Evolutionary conservation across 345 rosid genomes (phyloP), one percentile per base, ranked within the genome.

Genomic region (Carallia brachiata): DNA sequence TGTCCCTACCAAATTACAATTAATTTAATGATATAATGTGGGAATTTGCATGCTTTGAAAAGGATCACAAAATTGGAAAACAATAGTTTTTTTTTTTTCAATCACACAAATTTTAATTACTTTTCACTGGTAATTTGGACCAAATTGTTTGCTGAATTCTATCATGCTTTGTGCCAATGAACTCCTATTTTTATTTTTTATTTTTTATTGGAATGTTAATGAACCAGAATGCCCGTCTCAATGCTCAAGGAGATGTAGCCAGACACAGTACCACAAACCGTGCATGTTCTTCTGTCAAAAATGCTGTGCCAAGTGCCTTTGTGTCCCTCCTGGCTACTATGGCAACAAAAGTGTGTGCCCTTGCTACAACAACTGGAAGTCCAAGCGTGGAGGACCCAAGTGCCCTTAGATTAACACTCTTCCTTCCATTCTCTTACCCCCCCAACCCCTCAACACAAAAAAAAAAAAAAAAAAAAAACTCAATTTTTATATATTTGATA

Each of bases 201-300:
- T 23, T 23, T 23, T 23, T 40, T 28, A 18, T 0, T 78, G 67
- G 48, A 78, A 77, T 82, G 74, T 54, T 19, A 27, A 54, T 19
- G 59, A 10, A 75, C 65, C 96, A 89, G 96, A 89, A 64, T 89
- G 96, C 66, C 86, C 86, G 13, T 70, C 83, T 23, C 76, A 77
- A 54, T 75, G 79, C 67, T 5, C 74, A 70, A 75, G 74, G 67
- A 70, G 79, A 56, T 75, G 79, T 52, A 53, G 74, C 59, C n/a
- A 32, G 71, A 75, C 79, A 10, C 74, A 65, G 57, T 60, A 75
- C 63, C 79, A 70, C 44, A 75, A 70, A 70, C 79, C 79, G 28
- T 75, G 79, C 79, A 75, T 75, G 79, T 75, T 75, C 74, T 75
- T 70, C 67, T 75, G 79, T 61, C 79, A 75, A 66, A 70, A 70